Evolutionary conservation across 2,329 filamentous ascomycete species (phyloP).

Genomic region (Sarocladium strictum): DNA sequence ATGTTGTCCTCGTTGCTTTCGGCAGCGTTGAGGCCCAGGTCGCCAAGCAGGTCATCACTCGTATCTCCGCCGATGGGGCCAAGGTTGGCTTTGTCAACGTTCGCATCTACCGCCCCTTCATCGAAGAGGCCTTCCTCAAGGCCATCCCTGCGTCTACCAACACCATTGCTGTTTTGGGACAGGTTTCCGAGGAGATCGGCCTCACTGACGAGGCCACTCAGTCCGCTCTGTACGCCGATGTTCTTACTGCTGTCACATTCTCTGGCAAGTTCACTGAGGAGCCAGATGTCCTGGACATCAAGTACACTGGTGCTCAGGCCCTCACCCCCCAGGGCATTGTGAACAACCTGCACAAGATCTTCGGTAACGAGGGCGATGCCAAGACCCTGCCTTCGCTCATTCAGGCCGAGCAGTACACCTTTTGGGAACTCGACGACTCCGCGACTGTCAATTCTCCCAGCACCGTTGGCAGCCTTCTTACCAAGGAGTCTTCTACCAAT

Average conservation of each 20-base stretch:
- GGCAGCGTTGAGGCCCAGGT: conserved; percentile 87
- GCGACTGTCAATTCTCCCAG: conserved; percentile 58
- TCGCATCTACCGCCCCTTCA: conserved; percentile 88
- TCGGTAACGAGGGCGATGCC: conserved; percentile 48
- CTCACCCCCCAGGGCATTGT: conserved; percentile 51
- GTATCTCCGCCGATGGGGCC: conserved; percentile 64
- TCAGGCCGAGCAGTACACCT: conserved; percentile 75
- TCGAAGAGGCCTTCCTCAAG: conserved; percentile 88
- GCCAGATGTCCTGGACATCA: conserved; percentile 72
- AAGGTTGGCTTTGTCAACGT: conserved; percentile 87
- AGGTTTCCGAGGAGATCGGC: conserved; percentile 68
- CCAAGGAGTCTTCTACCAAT: conserved; percentile 64
- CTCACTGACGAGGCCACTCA: conserved; percentile 70
- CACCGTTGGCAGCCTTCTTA: conserved; percentile 53
- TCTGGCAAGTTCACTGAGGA: conserved; percentile 57
- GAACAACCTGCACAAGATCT: conserved; percentile 42
- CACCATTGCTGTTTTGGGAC: conserved; percentile 80
- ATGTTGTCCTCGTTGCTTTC: conserved; percentile 84
- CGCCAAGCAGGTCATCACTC: conserved; percentile 70
- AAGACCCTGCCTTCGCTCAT: conserved; percentile 38
- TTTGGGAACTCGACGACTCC: conserved; percentile 87
- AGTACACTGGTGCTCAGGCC: conserved; percentile 68
- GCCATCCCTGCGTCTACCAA: conserved; percentile 69
- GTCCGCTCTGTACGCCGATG: conserved; percentile 88
- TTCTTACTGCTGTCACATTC: conserved; percentile 79